Conservation (phyloP, 768 basidiomycete species). For the Pisolithus albus region DNA sequence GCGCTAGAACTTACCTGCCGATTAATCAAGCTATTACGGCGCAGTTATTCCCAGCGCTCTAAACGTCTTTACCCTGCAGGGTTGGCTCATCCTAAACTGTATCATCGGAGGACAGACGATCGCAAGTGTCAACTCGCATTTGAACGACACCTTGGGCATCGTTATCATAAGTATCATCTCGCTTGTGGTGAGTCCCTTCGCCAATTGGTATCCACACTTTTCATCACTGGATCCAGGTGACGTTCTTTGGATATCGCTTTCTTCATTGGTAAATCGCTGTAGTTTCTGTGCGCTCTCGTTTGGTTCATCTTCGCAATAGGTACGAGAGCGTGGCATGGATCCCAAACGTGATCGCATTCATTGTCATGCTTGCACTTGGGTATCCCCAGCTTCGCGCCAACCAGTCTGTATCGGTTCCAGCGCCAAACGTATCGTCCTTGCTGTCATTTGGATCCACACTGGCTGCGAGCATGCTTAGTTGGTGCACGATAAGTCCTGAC, state of each 20-base stretch:
- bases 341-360: slow-evolving; percentile 63
- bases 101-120: slow-evolving; percentile 61
- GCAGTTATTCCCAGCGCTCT: slow-evolving; percentile 37
- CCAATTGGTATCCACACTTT: neutral
- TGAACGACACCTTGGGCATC: slow-evolving; percentile 27
- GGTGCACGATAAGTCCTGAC: slow-evolving; percentile 39
- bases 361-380: slow-evolving; percentile 60
- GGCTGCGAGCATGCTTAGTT: slow-evolving; percentile 39
- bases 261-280: slow-evolving; percentile 41
- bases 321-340: slow-evolving; percentile 75
- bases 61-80: slow-evolving; percentile 45
- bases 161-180: slow-evolving; percentile 29
- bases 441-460: slow-evolving; percentile 41
- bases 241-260: slow-evolving; percentile 60
- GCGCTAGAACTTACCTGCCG: neutral
- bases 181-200: slow-evolving; percentile 16
- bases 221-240: slow-evolving; percentile 32
- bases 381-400: slow-evolving; percentile 54
- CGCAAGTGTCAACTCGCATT: slow-evolving; percentile 36
- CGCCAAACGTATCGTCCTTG: slow-evolving; percentile 29
- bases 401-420: slow-evolving; percentile 28
- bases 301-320: slow-evolving; percentile 29
- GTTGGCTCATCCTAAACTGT: slow-evolving; percentile 52
- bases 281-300: neutral
- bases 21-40: slow-evolving; percentile 33